These are phyloP conservation scores for Cercospora janseana DNA, from an alignment of 2,329 filamentous ascomycete genomes.

Conservation along the genomic window DNA sequence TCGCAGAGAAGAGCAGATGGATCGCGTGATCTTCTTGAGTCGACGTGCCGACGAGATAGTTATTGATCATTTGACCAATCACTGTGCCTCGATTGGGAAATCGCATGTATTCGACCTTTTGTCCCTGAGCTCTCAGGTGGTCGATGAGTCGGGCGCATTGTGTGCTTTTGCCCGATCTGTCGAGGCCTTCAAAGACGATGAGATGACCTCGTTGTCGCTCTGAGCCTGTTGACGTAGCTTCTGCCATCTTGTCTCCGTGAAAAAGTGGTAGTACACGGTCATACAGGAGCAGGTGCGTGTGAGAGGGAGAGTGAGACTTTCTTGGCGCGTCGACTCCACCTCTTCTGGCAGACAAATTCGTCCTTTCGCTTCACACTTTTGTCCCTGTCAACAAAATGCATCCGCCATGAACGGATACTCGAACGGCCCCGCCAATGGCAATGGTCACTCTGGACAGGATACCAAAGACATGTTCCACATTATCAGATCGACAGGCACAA, in stretches of 20 bases:
- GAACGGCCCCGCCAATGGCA: slow-evolving; percentile 8
- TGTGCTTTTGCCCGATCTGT: slow-evolving; percentile 88
- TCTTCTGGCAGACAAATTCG: background rate
- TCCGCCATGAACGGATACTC: slow-evolving; percentile 9
- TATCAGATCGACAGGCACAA: slow-evolving; percentile 38
- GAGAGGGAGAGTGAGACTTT: background rate
- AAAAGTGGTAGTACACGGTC: background rate
- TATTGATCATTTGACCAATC: slow-evolving; percentile 83
- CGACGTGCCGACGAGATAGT: slow-evolving; percentile 69
- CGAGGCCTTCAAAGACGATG: slow-evolving; percentile 82
- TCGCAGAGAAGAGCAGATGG: slow-evolving; percentile 85
- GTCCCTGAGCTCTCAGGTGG: slow-evolving; percentile 51
- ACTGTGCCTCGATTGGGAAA: slow-evolving; percentile 79
- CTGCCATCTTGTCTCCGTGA: background rate
- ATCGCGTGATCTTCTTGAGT: slow-evolving; percentile 85
- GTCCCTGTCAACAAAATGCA: background rate
- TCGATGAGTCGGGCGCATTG: slow-evolving; percentile 70
- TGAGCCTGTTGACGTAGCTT: background rate
- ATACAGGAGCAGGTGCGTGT: background rate
- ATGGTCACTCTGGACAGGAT: slow-evolving; percentile 16
- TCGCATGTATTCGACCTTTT: slow-evolving; percentile 57
- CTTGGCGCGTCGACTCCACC: slow-evolving; percentile 15
- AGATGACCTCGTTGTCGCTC: slow-evolving; percentile 59
- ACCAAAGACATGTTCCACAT: slow-evolving; percentile 48
- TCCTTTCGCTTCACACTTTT: background rate